A percentile compares a stretch with the other conserved stretches of the same genome.
These are phyloP conservation scores for Phyllosticta capitalensis DNA, from an alignment of 2,329 filamentous ascomycete genomes.

Conservation along the genomic window DNA sequence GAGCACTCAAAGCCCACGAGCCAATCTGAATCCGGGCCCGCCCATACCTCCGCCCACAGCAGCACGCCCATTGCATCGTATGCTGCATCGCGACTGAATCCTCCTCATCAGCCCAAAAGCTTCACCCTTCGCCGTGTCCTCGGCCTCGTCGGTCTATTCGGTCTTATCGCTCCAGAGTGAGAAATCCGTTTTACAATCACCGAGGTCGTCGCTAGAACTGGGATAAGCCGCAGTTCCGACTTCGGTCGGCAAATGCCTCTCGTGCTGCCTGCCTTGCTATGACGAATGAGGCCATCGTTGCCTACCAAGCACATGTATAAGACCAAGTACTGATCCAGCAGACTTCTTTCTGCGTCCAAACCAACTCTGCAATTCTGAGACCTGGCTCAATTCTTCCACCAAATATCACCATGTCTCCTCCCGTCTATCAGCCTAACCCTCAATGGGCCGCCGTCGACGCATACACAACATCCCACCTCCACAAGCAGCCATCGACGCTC, in stretches of 20 bases:
- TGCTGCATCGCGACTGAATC: neutral
- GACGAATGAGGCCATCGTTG: neutral
- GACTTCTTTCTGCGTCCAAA: neutral
- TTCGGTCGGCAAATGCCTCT: neutral
- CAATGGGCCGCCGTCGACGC: constrained; percentile 33
- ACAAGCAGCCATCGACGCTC: constrained; percentile 18
- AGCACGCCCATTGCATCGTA: neutral
- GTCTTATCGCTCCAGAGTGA: neutral
- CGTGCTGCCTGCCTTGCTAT: neutral
- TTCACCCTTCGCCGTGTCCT: neutral
- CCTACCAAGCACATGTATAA: neutral
- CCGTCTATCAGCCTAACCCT: constrained; percentile 14
- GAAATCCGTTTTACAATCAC: neutral
- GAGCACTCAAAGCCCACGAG: neutral
- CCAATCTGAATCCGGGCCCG: neutral
- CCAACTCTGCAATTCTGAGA: neutral
- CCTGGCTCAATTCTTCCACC: neutral
- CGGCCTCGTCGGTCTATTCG: neutral
- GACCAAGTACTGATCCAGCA: neutral
- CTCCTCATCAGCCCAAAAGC: neutral
- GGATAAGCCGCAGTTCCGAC: neutral
- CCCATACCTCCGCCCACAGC: neutral
- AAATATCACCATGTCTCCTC: no score
- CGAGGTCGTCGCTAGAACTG: neutral
- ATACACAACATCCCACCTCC: constrained; percentile 27